Evolutionary conservation across 2,329 filamentous ascomycete genomes (phyloP).

Genomic region (Fusarium pininemorale): DNA sequence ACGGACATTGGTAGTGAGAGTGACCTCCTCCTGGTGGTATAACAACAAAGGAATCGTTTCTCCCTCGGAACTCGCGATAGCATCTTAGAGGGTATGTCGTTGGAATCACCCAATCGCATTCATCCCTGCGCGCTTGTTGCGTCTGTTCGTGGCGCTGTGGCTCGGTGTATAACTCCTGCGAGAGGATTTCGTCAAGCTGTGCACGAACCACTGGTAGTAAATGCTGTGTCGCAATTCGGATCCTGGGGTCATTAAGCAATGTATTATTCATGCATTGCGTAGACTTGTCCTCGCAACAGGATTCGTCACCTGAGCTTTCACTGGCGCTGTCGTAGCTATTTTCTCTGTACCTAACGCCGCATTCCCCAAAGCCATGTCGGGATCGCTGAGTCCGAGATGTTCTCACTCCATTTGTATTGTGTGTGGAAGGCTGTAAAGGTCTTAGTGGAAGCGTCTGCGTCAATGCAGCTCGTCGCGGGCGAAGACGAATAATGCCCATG

Average conservation of each 20-base stretch:
- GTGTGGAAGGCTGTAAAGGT: accelerated
- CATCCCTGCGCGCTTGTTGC: accelerated
- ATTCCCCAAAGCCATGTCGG: accelerated
- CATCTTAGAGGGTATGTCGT: too few species aligned
- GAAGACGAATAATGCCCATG: not conserved
- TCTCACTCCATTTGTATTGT: accelerated
- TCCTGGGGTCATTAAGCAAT: accelerated
- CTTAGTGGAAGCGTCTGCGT: accelerated
- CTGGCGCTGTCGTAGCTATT: not conserved
- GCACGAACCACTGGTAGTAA: not conserved
- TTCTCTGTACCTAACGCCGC: accelerated
- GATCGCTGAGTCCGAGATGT: accelerated
- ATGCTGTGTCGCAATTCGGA: not conserved
- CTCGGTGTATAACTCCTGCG: accelerated
- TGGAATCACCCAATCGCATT: too few species aligned
- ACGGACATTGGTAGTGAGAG: accelerated
- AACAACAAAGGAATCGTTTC: accelerated
- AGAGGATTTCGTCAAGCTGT: accelerated
- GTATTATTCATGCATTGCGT: accelerated
- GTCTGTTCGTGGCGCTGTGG: accelerated
- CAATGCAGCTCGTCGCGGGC: not conserved
- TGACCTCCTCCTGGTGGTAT: accelerated
- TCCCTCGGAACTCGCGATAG: too few species aligned
- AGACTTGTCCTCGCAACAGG: not conserved
- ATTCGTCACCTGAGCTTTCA: not conserved